phyloP scores from a whole-genome alignment of 208 protist species.

The Crithidia sp. region DNA sequence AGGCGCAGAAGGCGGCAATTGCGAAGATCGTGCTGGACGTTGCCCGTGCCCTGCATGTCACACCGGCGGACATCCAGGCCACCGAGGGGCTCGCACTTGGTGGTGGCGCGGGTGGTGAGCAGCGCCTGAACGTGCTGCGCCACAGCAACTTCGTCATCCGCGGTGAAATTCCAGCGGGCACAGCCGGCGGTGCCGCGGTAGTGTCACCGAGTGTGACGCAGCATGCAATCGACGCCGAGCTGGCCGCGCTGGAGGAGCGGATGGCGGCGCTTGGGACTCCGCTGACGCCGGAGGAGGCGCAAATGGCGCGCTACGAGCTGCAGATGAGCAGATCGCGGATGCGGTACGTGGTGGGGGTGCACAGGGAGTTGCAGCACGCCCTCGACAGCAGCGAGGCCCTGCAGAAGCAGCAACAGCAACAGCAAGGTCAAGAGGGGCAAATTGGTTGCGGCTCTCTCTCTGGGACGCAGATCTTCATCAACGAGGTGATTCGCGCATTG shows the following conservation, averaged over 20 bases:
- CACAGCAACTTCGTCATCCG: slow-evolving; percentile 88
- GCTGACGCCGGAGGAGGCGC: slow-evolving; percentile 47
- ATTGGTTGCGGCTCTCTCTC: background rate
- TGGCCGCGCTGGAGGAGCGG: slow-evolving; percentile 54
- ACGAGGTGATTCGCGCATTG: slow-evolving; percentile 53
- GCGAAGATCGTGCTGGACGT: slow-evolving; percentile 61
- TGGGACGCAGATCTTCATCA: slow-evolving; percentile 45
- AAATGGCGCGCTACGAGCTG: slow-evolving; percentile 83
- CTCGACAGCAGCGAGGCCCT: slow-evolving; percentile 52
- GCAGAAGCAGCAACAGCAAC: background rate
- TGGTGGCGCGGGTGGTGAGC: background rate
- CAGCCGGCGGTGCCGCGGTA: background rate
- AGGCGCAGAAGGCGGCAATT: slow-evolving; percentile 75
- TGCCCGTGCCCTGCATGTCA: slow-evolving; percentile 42
- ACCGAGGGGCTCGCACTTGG: slow-evolving; percentile 24
- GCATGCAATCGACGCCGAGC: slow-evolving; percentile 36
- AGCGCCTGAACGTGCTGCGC: slow-evolving; percentile 53
- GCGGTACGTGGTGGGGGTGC: slow-evolving; percentile 87
- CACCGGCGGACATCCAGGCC: slow-evolving; percentile 62
- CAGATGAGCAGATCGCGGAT: slow-evolving; percentile 65
- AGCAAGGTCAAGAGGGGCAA: no score
- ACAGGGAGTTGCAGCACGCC: slow-evolving; percentile 68
- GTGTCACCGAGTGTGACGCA: no score
- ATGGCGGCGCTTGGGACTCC: slow-evolving; percentile 51
- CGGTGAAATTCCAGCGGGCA: slow-evolving; percentile 41